Conservation (phyloP, 768 basidiomycete species). For the Tylopilus plumbeoviolaceoides region DNA sequence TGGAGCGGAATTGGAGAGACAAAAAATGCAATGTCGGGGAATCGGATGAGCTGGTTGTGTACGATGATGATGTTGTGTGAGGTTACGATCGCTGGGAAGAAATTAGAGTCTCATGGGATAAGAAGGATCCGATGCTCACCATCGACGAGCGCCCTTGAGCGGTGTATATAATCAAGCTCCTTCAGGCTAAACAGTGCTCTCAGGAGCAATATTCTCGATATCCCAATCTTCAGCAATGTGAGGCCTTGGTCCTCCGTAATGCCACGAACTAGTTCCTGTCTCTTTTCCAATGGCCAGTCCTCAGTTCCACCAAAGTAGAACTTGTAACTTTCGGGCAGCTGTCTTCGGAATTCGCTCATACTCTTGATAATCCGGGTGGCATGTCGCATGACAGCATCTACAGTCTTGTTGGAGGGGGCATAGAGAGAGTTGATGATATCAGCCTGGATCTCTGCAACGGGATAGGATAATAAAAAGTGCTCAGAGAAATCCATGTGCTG, state of each 20-base stretch:
- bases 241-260: constrained; percentile 80
- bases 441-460: constrained; percentile 80
- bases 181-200: constrained; percentile 77
- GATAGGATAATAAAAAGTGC: constrained; percentile 73
- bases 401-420: constrained; percentile 65
- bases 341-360: constrained; percentile 64
- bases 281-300: constrained; percentile 68
- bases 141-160: constrained; percentile 72
- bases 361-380: constrained; percentile 77
- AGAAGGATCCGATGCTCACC: constrained; percentile 41
- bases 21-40: constrained; percentile 85
- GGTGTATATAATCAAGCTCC: constrained; percentile 59
- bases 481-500: constrained; percentile 57
- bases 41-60: constrained; percentile 78
- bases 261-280: constrained; percentile 60
- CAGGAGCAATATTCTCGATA: constrained; percentile 71
- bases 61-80: constrained; percentile 86
- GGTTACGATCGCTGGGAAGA: constrained; percentile 64
- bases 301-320: constrained; percentile 74
- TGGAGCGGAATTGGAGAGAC: constrained; percentile 86
- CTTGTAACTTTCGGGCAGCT: constrained; percentile 68
- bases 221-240: constrained; percentile 79
- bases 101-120: constrained; percentile 4
- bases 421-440: constrained; percentile 88
- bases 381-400: constrained; percentile 68